phyloP scores from a whole-genome alignment of 345 rosid genomes.

The Orychophragmus violaceus region DNA sequence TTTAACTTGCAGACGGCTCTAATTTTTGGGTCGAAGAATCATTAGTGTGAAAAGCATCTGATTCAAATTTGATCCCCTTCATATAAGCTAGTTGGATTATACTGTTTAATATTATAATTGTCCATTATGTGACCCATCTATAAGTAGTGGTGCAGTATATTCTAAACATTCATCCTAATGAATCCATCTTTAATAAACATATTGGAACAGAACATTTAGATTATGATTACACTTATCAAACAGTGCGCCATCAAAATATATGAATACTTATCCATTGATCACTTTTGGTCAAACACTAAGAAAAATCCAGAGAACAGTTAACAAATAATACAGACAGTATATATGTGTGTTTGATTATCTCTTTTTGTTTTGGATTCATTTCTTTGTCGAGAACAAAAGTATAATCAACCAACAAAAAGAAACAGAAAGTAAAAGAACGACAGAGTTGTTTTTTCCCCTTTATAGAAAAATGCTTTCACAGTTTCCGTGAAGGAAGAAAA shows the following conservation, averaged over 20 bases:
- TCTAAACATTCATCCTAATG: background rate
- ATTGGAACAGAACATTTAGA: background rate
- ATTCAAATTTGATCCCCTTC: constrained; percentile 22
- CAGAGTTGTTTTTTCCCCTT: background rate
- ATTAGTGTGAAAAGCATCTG: constrained; percentile 33
- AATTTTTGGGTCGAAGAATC: background rate
- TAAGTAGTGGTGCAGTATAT: background rate
- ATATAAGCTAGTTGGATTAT: constrained; percentile 17
- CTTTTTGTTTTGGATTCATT: background rate
- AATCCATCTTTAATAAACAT: background rate
- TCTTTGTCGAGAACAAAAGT: constrained; percentile 4
- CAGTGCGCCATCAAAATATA: background rate
- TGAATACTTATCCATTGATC: background rate
- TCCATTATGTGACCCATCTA: background rate
- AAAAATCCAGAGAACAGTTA: background rate
- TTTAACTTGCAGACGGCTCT: constrained; percentile 20
- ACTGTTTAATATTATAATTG: background rate
- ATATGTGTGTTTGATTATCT: background rate
- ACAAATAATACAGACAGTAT: background rate
- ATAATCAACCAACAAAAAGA: constrained; percentile 1
- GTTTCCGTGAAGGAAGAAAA: constrained; percentile 1
- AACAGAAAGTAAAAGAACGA: constrained; percentile 5
- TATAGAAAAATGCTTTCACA: background rate
- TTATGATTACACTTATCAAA: constrained; percentile 10
- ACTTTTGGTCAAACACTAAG: constrained; percentile 24